Conservation (phyloP, 495 filamentous ascomycete species). For the Aspergillus haitiensis region DNA sequence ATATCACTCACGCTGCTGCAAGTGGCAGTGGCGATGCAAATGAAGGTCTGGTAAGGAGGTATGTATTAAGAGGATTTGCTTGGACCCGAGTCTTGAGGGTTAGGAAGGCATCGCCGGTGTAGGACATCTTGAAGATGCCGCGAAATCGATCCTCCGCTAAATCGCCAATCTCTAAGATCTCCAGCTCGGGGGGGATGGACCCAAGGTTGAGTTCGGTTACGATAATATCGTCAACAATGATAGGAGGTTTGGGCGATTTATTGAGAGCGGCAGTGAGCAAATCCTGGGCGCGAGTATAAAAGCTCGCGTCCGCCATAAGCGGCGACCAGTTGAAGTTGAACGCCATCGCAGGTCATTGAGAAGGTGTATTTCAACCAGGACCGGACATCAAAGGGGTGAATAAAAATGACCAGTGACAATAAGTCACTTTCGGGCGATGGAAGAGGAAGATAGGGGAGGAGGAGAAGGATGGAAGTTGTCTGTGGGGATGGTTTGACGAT, state of each 20-base stretch:
- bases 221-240: constrained; percentile 98
- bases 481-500: constrained; percentile 23
- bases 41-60: constrained; percentile 81
- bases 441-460: constrained; percentile 8
- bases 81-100: constrained; percentile 94
- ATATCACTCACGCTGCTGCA: constrained; percentile 67
- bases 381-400: constrained; percentile 8
- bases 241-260: constrained; percentile 96
- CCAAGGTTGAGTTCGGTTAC: constrained; percentile 97
- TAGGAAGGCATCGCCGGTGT: constrained; percentile 90
- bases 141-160: constrained; percentile 95
- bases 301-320: constrained; percentile 85
- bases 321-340: constrained; percentile 99
- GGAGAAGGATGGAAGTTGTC: constrained; percentile 10
- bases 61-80: constrained; percentile 96
- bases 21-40: constrained; percentile 91
- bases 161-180: constrained; percentile 96
- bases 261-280: constrained; percentile 93
- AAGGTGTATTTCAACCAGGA: constrained; percentile 16
- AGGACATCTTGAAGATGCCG: constrained; percentile 99
- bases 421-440: constrained; percentile 15
- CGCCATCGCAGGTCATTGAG: constrained; percentile 66
- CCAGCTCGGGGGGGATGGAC: constrained; percentile 84
- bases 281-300: constrained; percentile 88
- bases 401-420: neutral